Percentiles rank a stretch among this genome's conserved stretches.
Conservation (phyloP, 2,329 filamentous ascomycete genomes). For the Pseudocercospora fijiensis region DNA sequence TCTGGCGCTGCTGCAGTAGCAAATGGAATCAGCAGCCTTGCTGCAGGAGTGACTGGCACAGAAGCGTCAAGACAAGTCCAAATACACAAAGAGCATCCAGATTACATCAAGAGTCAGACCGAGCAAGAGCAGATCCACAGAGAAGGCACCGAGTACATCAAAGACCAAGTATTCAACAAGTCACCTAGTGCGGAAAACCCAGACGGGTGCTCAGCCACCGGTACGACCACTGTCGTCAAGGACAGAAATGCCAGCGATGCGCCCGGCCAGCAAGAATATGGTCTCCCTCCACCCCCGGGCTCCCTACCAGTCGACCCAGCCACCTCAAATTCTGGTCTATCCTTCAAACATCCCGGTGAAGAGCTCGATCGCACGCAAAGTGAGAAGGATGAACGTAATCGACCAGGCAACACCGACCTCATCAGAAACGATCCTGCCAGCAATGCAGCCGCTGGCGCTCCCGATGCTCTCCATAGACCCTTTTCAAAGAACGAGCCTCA, state of each 20-base stretch:
- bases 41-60: slow-evolving; percentile 1
- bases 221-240: background rate
- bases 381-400: background rate
- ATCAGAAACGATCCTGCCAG: background rate
- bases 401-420: background rate
- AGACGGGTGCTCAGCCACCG: background rate
- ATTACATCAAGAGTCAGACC: slow-evolving; percentile 15
- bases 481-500: background rate
- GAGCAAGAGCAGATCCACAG: slow-evolving; percentile 13
- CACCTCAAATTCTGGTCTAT: background rate
- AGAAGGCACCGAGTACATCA: slow-evolving; percentile 13
- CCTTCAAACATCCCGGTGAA: slow-evolving; percentile 1
- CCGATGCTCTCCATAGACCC: background rate
- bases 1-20: background rate
- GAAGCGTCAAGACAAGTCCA: background rate
- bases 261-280: background rate
- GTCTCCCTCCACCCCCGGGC: background rate
- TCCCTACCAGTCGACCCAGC: background rate
- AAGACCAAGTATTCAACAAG: slow-evolving; percentile 9
- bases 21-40: background rate
- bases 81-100: slow-evolving; percentile 13
- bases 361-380: background rate
- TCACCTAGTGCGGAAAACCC: background rate
- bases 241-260: background rate
- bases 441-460: background rate